Percentiles rank a stretch among this genome's conserved stretches.
These are phyloP conservation scores for Exophiala mesophila DNA, from an alignment of 2,329 filamentous ascomycete genomes.

Conservation along the genomic window DNA sequence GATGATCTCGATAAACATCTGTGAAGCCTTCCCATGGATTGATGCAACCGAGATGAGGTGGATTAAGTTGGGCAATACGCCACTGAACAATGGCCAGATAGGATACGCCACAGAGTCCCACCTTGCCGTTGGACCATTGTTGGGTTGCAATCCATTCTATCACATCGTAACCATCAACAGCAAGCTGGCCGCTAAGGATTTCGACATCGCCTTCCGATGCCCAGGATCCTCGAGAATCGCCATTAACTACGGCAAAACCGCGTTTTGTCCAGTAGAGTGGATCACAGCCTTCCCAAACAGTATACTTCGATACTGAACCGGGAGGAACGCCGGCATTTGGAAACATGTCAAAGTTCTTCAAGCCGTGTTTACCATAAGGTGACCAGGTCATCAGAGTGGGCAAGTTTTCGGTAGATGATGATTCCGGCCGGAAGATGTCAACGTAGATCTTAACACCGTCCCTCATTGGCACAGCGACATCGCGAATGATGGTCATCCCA, in stretches of 20 bases:
- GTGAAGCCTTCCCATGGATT: slow-evolving; percentile 54
- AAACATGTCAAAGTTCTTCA: slow-evolving; percentile 4
- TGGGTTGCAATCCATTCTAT: slow-evolving; percentile 51
- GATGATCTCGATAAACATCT: slow-evolving; percentile 52
- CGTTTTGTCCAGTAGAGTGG: slow-evolving; percentile 52
- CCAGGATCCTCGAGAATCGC: slow-evolving; percentile 48
- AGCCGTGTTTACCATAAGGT: slow-evolving; percentile 60
- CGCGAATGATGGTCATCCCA: too few species aligned
- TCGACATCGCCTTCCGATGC: slow-evolving; percentile 49
- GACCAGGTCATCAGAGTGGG: slow-evolving; percentile 67
- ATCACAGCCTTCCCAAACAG: slow-evolving; percentile 56
- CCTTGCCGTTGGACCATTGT: slow-evolving; percentile 47
- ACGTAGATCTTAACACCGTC: slow-evolving; percentile 4
- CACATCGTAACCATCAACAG: slow-evolving; percentile 48
- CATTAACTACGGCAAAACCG: slow-evolving; percentile 52
- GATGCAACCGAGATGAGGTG: slow-evolving; percentile 47
- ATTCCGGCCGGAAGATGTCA: background rate
- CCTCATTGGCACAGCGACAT: slow-evolving; percentile 6
- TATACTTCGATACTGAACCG: slow-evolving; percentile 52
- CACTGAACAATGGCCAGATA: slow-evolving; percentile 52
- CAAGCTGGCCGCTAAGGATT: slow-evolving; percentile 49
- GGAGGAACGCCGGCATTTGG: background rate
- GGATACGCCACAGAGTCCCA: slow-evolving; percentile 47
- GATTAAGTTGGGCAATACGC: slow-evolving; percentile 48
- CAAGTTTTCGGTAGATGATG: slow-evolving; percentile 21